Evolutionary conservation across 352 stramenopile species (phyloP), one percentile per base, ranked within the genome.

Genomic region (Phytophthora hybrid): DNA sequence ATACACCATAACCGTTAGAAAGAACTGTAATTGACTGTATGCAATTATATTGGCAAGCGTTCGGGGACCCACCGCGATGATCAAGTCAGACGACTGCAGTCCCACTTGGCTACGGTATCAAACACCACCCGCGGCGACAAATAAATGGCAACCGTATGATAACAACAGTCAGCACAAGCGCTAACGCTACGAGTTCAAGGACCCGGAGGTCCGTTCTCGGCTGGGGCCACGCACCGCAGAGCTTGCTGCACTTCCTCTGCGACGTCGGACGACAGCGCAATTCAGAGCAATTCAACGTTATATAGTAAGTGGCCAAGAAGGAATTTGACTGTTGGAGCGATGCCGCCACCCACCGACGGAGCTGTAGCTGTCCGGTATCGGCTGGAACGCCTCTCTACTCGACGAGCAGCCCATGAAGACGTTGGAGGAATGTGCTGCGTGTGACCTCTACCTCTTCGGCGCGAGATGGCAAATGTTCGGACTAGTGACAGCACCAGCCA

Each of bases 11-110:
- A 13, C 46, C 9, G n/a, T 26, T 26, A 53, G 19, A 13, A 53
- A 9, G 8, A 19, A 19, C 23, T 26, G 23, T 26, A 26, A 26
- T 26, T 26, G 1, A 26, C 23, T 26, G 23, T 26, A 26, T 26
- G 23, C 23, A 26, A 26, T 26, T 14, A 49, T 49, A 21, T 19
- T 49, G 16, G 14, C 41, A 21, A n/a, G 4, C 10, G 8, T 49
- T 19, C 5, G 16, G 31, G 10, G 14, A 66, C 68, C 16, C 73
- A 87, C 77, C 11, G 74, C 87, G 29, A 94, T 70, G 44, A 93
- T 82, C 16, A 94, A 52, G 49, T 92, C 87, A 4, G 82, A 91
- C 2, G 84, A 90, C 62, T 94, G 83, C 19, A 94, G 77, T 13
- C 87, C 85, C 10, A 81, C 73, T 68, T 79, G 51, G n/a, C 83